Base-by-base conservation (phyloP, 108 stramenopile genomes). In the Skeletonema costatum region DNA sequence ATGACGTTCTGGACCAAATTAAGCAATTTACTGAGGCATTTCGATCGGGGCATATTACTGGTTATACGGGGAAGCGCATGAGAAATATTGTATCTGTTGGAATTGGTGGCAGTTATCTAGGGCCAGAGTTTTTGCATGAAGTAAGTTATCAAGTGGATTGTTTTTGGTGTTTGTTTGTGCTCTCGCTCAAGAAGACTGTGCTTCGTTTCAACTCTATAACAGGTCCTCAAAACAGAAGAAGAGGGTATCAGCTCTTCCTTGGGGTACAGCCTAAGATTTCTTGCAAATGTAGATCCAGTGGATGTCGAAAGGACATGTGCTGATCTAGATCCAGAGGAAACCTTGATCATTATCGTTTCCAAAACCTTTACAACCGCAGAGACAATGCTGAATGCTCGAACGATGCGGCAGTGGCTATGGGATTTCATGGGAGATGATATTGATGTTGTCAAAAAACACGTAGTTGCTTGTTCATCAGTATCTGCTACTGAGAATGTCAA, bases 281-380 rank as follows among this genome's bases (percentile, higher is more conserved):
- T 99, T 66, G 96, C 96, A 31, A 99, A 99, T 81, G 98, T 99
- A 7, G 99, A 99, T 84, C 99, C 99, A 9, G 98, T 99, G 25
- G 99, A 98, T 78, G 98, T 98, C 0, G 96, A 96, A 71, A 87
- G 98, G 2, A 97, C 98, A 4, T 93, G 95, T 61, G 88, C 92
- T 11, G 98, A 98, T 76, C 66, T 97, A 25, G 93, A 96, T 76
- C 92, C 96, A 1, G 94, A 96, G 77, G 94, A 96, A 78, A 97
- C 96, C 2, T 65, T 98, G 14, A 92, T 98, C 66, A 87, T 99
- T 32, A 89, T 99, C 50, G 99, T 99, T 6, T 95, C 93, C 73
- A 99, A 99, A 82, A 98, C 98, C n/a, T 99, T 99, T 79, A 99
- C 98, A 51, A 99, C 99, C 7, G 97, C 98, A 2, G 99, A 99